phyloP scores from a whole-genome alignment of 192 early-diverging fungal species.

The Linderina pennispora region DNA sequence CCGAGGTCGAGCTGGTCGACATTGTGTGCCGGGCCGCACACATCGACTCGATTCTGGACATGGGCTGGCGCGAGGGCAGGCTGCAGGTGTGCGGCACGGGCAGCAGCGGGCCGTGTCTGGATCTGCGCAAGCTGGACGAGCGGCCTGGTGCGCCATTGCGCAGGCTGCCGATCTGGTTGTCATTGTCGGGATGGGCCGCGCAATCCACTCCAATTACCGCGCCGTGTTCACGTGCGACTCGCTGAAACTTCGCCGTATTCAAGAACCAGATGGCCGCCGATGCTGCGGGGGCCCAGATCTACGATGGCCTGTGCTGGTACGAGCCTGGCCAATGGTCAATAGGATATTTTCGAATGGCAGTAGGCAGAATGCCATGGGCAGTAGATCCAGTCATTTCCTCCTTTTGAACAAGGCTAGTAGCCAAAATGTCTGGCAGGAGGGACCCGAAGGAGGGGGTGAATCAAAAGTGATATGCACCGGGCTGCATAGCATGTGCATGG shows the following conservation, averaged over 20 bases:
- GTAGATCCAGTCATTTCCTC: no score
- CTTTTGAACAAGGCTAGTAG: no score
- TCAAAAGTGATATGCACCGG: no score
- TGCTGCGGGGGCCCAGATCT: conserved; percentile 61
- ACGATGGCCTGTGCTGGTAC: conserved; percentile 54
- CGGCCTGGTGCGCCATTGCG: conserved; percentile 48
- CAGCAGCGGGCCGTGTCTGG: conserved; percentile 65
- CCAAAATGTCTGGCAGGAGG: no score
- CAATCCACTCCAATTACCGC: conserved; percentile 76
- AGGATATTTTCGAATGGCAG: no score
- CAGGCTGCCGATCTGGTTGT: conserved; percentile 65
- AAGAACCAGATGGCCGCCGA: conserved; percentile 68
- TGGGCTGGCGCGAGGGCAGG: conserved; percentile 13
- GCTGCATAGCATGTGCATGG: no score
- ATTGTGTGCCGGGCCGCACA: conserved; percentile 41
- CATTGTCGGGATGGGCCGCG: conserved; percentile 72
- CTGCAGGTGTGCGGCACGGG: conserved; percentile 62
- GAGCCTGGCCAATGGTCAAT: neutral
- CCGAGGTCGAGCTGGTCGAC: conserved; percentile 52
- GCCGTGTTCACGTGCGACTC: conserved; percentile 63
- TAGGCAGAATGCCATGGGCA: no score
- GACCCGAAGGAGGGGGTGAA: no score
- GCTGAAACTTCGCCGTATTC: conserved; percentile 74
- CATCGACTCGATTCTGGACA: conserved; percentile 41
- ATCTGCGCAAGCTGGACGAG: conserved; percentile 58